Percentiles rank a stretch among this genome's conserved stretches.
These are phyloP conservation scores for Rhynchosporium graminicola DNA, from an alignment of 2,329 filamentous ascomycete species.

Conservation along the genomic window DNA sequence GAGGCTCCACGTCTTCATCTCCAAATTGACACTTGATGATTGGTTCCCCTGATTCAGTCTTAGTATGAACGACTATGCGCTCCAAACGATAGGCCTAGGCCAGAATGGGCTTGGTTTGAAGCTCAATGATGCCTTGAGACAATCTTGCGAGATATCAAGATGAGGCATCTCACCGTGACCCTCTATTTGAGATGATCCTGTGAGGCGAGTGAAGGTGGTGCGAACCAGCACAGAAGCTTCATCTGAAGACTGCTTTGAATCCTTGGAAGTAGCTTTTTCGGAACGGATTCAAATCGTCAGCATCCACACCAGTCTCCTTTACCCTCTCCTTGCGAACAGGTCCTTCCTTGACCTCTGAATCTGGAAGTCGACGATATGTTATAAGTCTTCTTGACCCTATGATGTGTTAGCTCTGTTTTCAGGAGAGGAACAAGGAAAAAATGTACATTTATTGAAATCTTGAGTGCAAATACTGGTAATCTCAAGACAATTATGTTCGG, in stretches of 20 bases:
- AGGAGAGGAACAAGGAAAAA: not conserved
- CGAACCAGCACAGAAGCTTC: slow-evolving; percentile 4
- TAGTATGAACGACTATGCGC: not conserved
- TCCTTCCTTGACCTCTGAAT: slow-evolving; percentile 52
- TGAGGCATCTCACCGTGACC: too few species aligned
- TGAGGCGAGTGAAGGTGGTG: not conserved
- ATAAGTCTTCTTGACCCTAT: slow-evolving; percentile 85
- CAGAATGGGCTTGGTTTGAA: not conserved
- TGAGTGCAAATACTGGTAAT: slow-evolving; percentile 79
- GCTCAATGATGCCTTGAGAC: not conserved
- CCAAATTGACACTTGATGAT: not conserved
- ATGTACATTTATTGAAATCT: slow-evolving; percentile 81
- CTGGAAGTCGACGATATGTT: slow-evolving; percentile 74
- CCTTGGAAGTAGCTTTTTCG: slow-evolving; percentile 52
- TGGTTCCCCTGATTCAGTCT: not conserved
- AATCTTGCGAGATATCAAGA: too few species aligned
- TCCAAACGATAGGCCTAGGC: too few species aligned
- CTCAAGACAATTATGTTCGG: slow-evolving; percentile 73
- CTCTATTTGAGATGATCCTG: not conserved
- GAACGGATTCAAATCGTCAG: slow-evolving; percentile 69
- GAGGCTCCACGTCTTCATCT: not conserved
- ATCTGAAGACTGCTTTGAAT: slow-evolving; percentile 40
- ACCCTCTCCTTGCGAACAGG: slow-evolving; percentile 35
- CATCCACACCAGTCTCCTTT: slow-evolving; percentile 50
- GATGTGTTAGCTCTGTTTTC: slow-evolving; percentile 24